Percentiles rank a stretch among this genome's conserved stretches.
Evolutionary conservation across 1,284 basidiomycete genomes (phyloP).

Genomic region (Trametes hirsuta): DNA sequence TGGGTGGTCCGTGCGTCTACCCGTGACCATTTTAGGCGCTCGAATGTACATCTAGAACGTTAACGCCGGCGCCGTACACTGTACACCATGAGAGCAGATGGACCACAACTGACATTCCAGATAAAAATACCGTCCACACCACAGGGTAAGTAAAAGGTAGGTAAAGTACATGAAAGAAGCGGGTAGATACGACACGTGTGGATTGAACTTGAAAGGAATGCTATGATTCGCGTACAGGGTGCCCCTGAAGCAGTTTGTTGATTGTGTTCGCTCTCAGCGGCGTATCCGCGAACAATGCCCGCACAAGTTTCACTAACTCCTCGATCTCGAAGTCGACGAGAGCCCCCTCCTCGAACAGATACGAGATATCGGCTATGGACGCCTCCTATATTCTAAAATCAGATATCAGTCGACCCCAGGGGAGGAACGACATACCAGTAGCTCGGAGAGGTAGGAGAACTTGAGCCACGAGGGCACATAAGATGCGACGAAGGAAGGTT

Average conservation of each 20-base stretch:
- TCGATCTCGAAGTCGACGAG: conserved; percentile 89
- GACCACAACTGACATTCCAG: background rate
- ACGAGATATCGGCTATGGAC: conserved; percentile 92
- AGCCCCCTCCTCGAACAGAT: conserved; percentile 90
- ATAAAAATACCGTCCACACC: conserved; percentile 1
- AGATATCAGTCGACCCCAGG: conserved; percentile 9
- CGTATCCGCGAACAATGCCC: conserved; percentile 92
- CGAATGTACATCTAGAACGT: background rate
- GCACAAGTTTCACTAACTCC: conserved; percentile 83
- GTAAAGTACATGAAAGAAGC: background rate
- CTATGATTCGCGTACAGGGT: conserved; percentile 41
- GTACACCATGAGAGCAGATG: too few species aligned
- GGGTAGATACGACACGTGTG: background rate
- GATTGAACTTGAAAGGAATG: background rate
- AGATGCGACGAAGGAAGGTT: conserved; percentile 72
- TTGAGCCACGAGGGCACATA: conserved; percentile 94
- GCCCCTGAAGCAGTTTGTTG: conserved; percentile 66
- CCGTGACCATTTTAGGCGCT: conserved; percentile 16
- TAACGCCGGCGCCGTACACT: too few species aligned
- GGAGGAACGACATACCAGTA: conserved; percentile 63
- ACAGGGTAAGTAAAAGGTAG: conserved; percentile 3
- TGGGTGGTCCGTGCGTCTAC: conserved; percentile 30
- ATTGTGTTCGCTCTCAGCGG: conserved; percentile 80
- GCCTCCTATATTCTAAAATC: conserved; percentile 63
- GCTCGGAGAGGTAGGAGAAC: conserved; percentile 89